These are phyloP conservation scores for Globisporangium ultimum DNA, from an alignment of 352 stramenopile species.

Conservation along the genomic window DNA sequence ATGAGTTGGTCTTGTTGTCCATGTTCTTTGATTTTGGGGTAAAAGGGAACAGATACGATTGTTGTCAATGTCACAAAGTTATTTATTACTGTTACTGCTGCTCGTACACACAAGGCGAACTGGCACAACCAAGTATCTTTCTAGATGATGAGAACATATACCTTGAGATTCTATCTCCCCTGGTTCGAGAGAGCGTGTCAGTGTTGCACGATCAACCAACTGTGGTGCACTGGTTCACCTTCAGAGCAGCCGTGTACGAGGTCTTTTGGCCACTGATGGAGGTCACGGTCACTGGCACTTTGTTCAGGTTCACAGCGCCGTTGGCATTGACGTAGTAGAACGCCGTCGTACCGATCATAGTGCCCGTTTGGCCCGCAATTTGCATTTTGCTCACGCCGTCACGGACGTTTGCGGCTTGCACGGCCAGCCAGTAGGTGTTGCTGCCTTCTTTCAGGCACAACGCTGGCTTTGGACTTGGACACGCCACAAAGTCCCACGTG, in stretches of 20 bases:
- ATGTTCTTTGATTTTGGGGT: no score
- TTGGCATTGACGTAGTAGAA: conserved; percentile 16
- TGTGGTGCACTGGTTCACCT: conserved; percentile 11
- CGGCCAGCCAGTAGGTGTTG: conserved; percentile 11
- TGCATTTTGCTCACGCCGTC: conserved; percentile 8
- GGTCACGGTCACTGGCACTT: conserved; percentile 5
- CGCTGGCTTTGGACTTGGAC: conserved; percentile 8
- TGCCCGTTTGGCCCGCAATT: conserved; percentile 4
- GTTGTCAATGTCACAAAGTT: no score
- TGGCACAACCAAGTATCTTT: no score
- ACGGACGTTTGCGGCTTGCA: conserved; percentile 13
- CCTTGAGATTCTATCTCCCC: no score
- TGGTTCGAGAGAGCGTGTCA: no score
- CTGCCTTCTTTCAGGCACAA: conserved; percentile 13
- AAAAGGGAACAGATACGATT: no score
- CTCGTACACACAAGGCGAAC: no score
- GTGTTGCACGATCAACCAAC: neutral
- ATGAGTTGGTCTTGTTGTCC: no score
- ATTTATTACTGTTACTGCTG: no score
- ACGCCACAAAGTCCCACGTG: conserved; percentile 9
- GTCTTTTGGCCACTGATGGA: conserved; percentile 3
- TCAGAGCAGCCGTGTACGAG: conserved; percentile 10
- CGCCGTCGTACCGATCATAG: conserved; percentile 12
- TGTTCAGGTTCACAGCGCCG: conserved; percentile 5
- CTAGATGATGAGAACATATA: no score